These are phyloP conservation scores for Russula griseocarnosa DNA, from an alignment of 768 basidiomycete species.

Conservation along the genomic window DNA sequence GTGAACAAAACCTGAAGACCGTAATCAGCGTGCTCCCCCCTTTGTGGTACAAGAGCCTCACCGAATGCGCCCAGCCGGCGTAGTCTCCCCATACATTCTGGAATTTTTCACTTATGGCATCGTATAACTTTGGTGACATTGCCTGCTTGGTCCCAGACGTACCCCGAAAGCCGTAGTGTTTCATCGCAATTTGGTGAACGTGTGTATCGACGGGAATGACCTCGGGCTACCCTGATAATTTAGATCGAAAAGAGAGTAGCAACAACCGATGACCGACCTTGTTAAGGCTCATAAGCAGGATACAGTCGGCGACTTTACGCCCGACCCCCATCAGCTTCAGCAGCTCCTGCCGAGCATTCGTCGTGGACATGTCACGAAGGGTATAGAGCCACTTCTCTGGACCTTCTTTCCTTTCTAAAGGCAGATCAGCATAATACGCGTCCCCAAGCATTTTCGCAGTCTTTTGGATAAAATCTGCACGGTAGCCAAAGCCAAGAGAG, in stretches of 20 bases:
- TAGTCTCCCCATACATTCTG: constrained; percentile 70
- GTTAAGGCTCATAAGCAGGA: constrained; percentile 88
- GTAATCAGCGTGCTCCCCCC: not conserved
- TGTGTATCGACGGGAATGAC: constrained; percentile 96
- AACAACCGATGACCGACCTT: constrained; percentile 49
- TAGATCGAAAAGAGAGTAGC: not conserved
- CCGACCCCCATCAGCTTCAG: constrained; percentile 88
- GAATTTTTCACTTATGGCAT: constrained; percentile 61
- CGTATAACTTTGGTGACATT: constrained; percentile 77
- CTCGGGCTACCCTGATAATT: constrained; percentile 49
- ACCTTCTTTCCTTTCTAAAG: constrained; percentile 37
- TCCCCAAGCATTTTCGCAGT: constrained; percentile 77
- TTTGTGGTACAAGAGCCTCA: constrained; percentile 35
- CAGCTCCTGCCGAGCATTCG: constrained; percentile 67
- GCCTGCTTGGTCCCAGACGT: constrained; percentile 45
- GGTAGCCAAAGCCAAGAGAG: constrained; percentile 89
- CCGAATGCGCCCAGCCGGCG: constrained; percentile 90
- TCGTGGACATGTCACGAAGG: constrained; percentile 48
- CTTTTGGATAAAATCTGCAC: constrained; percentile 82
- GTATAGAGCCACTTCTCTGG: constrained; percentile 59
- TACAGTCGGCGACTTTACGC: constrained; percentile 93
- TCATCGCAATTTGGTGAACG: constrained; percentile 82
- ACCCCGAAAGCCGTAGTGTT: constrained; percentile 66
- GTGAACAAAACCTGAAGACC: constrained; percentile 64
- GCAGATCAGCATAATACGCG: constrained; percentile 38